Conservation (phyloP, 495 filamentous ascomycete species). For the Emericellopsis terricola region DNA sequence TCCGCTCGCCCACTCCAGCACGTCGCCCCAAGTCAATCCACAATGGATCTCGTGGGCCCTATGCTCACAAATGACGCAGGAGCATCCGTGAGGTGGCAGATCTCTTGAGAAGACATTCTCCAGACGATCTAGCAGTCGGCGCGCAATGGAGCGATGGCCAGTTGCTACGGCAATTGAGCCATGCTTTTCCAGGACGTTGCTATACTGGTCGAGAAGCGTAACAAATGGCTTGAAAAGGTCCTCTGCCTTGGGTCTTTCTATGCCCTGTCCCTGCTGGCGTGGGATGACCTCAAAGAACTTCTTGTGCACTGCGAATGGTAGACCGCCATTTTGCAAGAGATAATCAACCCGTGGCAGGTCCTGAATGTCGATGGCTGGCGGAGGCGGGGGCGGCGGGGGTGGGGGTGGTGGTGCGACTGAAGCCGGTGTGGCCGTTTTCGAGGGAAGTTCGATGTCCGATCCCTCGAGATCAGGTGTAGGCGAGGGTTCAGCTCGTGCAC, state of each 20-base stretch:
- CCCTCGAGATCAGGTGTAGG: constrained; percentile 8
- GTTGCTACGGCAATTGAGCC: constrained; percentile 92
- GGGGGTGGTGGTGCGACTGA: constrained; percentile 12
- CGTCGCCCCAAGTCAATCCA: constrained; percentile 92
- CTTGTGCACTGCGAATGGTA: constrained; percentile 45
- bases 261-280: constrained; percentile 28
- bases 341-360: constrained; percentile 69
- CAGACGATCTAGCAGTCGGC: constrained; percentile 76
- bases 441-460: constrained; percentile 7
- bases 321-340: constrained; percentile 67
- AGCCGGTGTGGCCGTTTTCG: constrained; percentile 19
- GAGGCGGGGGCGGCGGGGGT: constrained; percentile 66
- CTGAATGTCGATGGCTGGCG: constrained; percentile 47
- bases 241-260: too few relatives aligned
- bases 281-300: constrained; percentile 40
- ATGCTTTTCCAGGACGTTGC: constrained; percentile 57
- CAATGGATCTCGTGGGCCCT: constrained; percentile 31
- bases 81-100: constrained; percentile 64
- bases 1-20: constrained; percentile 81
- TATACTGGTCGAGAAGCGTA: constrained; percentile 68
- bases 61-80: constrained; percentile 54
- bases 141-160: constrained; percentile 86
- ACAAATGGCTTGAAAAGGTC: constrained; percentile 65
- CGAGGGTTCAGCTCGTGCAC: constrained; percentile 13
- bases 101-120: constrained; percentile 88